Evolutionary conservation across 768 basidiomycete genomes (phyloP), one percentile per base, ranked within the genome.

Genomic region (Tulasnella sp.): DNA sequence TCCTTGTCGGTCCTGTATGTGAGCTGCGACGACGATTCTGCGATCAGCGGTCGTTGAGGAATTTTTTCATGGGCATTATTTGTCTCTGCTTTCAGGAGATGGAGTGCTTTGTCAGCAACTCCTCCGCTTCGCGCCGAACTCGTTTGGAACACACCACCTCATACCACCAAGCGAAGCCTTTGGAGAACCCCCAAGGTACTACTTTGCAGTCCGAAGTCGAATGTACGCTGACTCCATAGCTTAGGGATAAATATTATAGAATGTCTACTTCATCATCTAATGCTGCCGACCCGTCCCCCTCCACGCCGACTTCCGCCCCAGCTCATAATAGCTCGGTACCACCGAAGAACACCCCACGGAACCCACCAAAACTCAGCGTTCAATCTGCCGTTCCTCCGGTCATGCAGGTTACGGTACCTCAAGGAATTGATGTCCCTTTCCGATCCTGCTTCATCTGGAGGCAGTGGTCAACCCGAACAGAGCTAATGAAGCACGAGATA

Each of bases 11-110:
- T 62, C 76, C 58, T 56, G 76, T 77, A 40, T 62, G 76, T 77
- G 52, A 40, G 56, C 76, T 77, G 76, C 76, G 76, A 77, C 76
- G 76, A 77, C 76, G 76, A 77, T 77, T 68, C 76, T 77, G 76
- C 52, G 58, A 52, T 58, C 76, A 77, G 76, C 76, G 52, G 76
- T 77, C 31, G 62, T 68, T 68, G 62, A 68, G n/a, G 58, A 68
- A 68, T 68, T 68, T 68, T 68, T 68, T 34, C 34, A 68, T 27
- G 34, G 62, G 62, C n/a, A 14, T 34, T 68, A 34, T 68, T 68
- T 68, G 62, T 68, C 62, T 2, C 6, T 27, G 62, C 62, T 68
- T 68, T 68, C 62, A 16, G 18, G 62, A n/a, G 27, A 31, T 14
- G 62, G 62, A 34, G 34, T 14, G n/a, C n/a, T 68, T 68, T 12